A percentile compares a stretch with the other conserved stretches of the same genome.
Conservation (phyloP, 495 filamentous ascomycete species). For the Daldinia concentrica region DNA sequence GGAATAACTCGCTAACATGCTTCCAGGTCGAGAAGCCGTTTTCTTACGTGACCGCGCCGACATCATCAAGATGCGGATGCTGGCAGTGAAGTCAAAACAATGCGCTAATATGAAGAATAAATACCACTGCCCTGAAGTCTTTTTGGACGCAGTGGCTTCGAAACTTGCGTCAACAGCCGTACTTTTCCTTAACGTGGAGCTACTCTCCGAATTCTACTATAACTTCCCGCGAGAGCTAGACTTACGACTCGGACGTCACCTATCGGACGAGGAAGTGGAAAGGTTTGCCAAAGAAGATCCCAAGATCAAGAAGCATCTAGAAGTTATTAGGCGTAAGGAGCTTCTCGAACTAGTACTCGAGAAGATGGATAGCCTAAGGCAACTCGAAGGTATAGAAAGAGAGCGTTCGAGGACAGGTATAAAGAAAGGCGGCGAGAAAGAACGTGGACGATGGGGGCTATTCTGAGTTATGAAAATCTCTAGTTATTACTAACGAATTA, state of each 20-base stretch:
- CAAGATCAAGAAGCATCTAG: constrained; percentile 85
- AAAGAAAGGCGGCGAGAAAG: constrained; percentile 42
- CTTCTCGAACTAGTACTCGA: constrained; percentile 88
- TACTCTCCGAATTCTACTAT: constrained; percentile 96
- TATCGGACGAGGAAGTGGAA: constrained; percentile 82
- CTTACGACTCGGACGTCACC: constrained; percentile 79
- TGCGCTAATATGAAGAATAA: constrained; percentile 85
- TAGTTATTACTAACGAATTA: constrained; percentile 30
- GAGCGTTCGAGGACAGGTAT: constrained; percentile 31
- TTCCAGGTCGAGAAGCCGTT: constrained; percentile 81
- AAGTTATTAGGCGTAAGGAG: constrained; percentile 91
- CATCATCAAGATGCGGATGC: constrained; percentile 86
- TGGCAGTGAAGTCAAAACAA: constrained; percentile 86
- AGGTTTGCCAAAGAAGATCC: constrained; percentile 92
- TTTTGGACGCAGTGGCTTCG: constrained; percentile 94
- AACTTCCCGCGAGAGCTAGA: constrained; percentile 96
- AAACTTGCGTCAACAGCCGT: constrained; percentile 95
- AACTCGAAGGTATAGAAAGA: constrained; percentile 67
- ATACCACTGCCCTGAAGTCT: constrained; percentile 96
- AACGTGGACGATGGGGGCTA: constrained; percentile 48
- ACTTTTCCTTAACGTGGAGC: constrained; percentile 96
- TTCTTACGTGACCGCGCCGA: constrained; percentile 93
- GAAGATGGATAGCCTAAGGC: constrained; percentile 90
- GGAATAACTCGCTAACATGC: constrained; percentile 28
- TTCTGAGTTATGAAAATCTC: constrained; percentile 39